Evolutionary conservation across 2,329 filamentous ascomycete species (phyloP).

Genomic region (Fusarium pseudograminearum): DNA sequence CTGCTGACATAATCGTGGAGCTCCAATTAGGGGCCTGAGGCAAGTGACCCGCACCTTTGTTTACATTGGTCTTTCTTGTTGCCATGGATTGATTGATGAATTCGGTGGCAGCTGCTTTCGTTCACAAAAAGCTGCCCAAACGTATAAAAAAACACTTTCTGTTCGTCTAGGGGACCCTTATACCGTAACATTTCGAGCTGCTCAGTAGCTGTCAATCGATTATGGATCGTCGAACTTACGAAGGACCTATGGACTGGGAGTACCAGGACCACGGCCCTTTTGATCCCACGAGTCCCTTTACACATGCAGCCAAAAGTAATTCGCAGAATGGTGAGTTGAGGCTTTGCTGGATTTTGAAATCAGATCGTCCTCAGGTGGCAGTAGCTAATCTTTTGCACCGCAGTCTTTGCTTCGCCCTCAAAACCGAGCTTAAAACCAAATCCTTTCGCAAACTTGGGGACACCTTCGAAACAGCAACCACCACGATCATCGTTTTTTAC

Average conservation of each 20-base stretch:
- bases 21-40: conserved; percentile 41
- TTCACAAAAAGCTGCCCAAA: conserved; percentile 25
- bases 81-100: conserved; percentile 41
- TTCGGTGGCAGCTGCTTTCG: conserved; percentile 23
- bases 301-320: conserved; percentile 61
- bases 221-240: conserved; percentile 68
- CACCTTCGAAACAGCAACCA: conserved; percentile 58
- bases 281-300: conserved; percentile 72
- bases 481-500: conserved; percentile 62
- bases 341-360: not conserved
- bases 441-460: conserved; percentile 53
- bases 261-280: conserved; percentile 69
- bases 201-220: conserved; percentile 17
- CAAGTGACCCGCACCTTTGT: conserved; percentile 46
- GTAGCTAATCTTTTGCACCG: conserved; percentile 35
- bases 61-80: conserved; percentile 51
- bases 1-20: conserved; percentile 49
- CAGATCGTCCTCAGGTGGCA: not conserved
- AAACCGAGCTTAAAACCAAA: conserved; percentile 52
- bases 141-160: conserved; percentile 5
- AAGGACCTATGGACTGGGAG: conserved; percentile 76
- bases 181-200: conserved; percentile 25
- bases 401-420: conserved; percentile 56
- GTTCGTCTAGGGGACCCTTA: conserved; percentile 2
- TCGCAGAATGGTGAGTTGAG: conserved; percentile 57